Conservation (phyloP, 768 basidiomycete species). For the Pleurotus tuber-regium region DNA sequence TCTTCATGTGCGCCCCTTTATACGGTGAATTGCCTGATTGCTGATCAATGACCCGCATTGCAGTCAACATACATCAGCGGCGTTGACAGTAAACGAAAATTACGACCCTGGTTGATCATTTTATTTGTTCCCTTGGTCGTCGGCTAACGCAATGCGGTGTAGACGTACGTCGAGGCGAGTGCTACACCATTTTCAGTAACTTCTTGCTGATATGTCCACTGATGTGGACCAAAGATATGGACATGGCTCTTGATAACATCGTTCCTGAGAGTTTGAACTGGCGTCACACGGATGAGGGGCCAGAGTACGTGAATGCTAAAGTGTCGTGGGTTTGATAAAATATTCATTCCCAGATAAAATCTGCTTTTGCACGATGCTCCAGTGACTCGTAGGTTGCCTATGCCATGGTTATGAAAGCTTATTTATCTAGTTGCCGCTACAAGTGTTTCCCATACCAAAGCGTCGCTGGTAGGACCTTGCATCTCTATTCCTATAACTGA, state of each 20-base stretch:
- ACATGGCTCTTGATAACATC: conserved; percentile 87
- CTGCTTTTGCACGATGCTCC: conserved; percentile 20
- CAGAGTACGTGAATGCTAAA: conserved; percentile 58
- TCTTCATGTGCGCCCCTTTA: conserved; percentile 69
- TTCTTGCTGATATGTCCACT: conserved; percentile 10
- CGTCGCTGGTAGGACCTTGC: conserved; percentile 79
- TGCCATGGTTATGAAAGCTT: neutral
- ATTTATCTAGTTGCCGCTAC: conserved; percentile 1
- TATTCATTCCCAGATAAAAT: conserved; percentile 66
- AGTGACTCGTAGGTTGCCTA: conserved; percentile 8
- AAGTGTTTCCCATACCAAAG: conserved; percentile 90
- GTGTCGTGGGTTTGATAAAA: conserved; percentile 2
- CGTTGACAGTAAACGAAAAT: conserved; percentile 87
- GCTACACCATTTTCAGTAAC: neutral
- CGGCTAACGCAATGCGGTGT: neutral
- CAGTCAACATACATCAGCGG: conserved; percentile 71
- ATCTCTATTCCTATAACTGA: conserved; percentile 83
- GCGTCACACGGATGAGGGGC: conserved; percentile 89
- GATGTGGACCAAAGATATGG: conserved; percentile 69
- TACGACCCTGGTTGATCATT: conserved; percentile 63
- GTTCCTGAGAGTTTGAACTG: conserved; percentile 83
- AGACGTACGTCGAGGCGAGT: conserved; percentile 45
- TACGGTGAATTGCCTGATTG: neutral
- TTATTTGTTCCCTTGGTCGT: neutral
- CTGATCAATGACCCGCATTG: conserved; percentile 11